These are phyloP conservation scores for Allium fistulosum DNA, from an alignment of 106 monocot genomes.

Conservation along the genomic window DNA sequence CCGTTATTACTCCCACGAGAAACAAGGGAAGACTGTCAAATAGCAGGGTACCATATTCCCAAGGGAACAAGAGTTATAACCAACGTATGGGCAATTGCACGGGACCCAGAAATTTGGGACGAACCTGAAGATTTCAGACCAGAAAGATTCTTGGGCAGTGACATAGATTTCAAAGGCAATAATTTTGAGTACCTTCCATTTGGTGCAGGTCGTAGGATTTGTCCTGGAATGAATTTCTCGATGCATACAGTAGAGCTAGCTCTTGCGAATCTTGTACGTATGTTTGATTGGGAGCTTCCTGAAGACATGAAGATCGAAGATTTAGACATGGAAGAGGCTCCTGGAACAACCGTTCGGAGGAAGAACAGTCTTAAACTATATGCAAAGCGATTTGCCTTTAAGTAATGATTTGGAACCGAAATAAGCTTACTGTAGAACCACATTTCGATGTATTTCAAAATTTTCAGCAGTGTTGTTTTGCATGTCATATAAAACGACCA, in stretches of 20 bases:
- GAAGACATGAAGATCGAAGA: background rate
- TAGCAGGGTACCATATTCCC: slow-evolving; percentile 15
- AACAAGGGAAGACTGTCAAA: slow-evolving; percentile 6
- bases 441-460: too few relatives aligned
- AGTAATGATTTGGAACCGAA: too few relatives aligned
- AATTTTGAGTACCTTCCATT: background rate
- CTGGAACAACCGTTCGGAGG: background rate
- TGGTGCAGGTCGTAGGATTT: slow-evolving; percentile 8
- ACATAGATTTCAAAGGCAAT: too few relatives aligned
- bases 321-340: slow-evolving; percentile 1
- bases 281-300: slow-evolving; percentile 7
- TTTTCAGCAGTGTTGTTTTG: too few relatives aligned
- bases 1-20: slow-evolving; percentile 20
- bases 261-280: background rate
- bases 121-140: too few relatives aligned
- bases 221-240: slow-evolving; percentile 6
- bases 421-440: too few relatives aligned
- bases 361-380: background rate
- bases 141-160: too few relatives aligned
- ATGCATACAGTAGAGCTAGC: background rate
- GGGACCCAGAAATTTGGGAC: too few relatives aligned
- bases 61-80: background rate
- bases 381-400: too few relatives aligned
- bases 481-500: too few relatives aligned
- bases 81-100: too few relatives aligned